Evolutionary conservation across 768 basidiomycete species (phyloP).

Genomic region (Leccinum longicurvipes): DNA sequence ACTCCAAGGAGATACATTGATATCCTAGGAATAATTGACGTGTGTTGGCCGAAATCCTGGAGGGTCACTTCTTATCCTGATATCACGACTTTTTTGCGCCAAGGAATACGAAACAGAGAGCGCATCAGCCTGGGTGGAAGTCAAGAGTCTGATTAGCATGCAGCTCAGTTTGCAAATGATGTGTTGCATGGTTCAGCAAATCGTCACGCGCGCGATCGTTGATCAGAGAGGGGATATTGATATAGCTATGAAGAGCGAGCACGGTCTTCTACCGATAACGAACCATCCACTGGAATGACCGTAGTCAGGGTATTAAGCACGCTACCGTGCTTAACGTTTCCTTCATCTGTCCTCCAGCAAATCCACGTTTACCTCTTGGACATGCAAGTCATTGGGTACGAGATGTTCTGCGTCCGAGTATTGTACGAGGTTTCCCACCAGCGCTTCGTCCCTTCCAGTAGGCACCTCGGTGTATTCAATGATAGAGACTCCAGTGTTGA

Average conservation of each 20-base stretch:
- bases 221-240: background rate
- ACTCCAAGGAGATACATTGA: slow-evolving; percentile 70
- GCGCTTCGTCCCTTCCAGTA: slow-evolving; percentile 5
- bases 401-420: slow-evolving; percentile 61
- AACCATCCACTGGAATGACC: slow-evolving; percentile 7
- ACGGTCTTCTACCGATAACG: background rate
- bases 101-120: background rate
- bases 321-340: background rate
- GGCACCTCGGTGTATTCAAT: slow-evolving; percentile 47
- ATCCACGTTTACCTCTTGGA: slow-evolving; percentile 54
- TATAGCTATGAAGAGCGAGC: background rate
- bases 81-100: background rate
- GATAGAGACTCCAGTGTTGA: slow-evolving; percentile 44
- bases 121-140: background rate
- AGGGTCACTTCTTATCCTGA: background rate
- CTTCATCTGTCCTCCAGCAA: slow-evolving; percentile 21
- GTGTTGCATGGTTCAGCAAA: background rate
- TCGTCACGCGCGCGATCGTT: background rate
- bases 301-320: slow-evolving; percentile 11
- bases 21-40: slow-evolving; percentile 17
- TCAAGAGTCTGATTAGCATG: background rate
- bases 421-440: slow-evolving; percentile 41
- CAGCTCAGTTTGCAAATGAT: background rate
- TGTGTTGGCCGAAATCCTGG: background rate
- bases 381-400: slow-evolving; percentile 17